Evolutionary conservation across 78 protist species (phyloP).

Genomic region (Dictyostelium purpureum): DNA sequence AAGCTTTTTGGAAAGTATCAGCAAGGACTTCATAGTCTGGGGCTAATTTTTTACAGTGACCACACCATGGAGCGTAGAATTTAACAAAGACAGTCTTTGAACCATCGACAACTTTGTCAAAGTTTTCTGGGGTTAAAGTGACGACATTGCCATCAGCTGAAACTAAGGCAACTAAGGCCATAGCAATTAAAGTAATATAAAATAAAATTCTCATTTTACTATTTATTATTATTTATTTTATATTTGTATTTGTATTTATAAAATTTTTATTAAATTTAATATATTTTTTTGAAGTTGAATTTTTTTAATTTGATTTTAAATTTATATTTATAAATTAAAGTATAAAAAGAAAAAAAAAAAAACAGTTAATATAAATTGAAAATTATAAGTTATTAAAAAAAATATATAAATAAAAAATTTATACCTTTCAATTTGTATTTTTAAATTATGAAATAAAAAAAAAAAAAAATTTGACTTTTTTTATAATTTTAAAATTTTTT

Average conservation of each 20-base stretch:
- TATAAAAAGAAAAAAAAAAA: too few species aligned
- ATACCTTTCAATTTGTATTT: neutral
- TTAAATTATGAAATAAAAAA: neutral
- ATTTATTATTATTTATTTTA: neutral
- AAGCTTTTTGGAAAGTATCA: constrained; percentile 35
- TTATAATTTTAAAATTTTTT: neutral
- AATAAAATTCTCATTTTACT: neutral
- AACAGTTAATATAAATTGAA: too few species aligned
- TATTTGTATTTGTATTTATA: neutral
- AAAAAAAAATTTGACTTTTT: neutral
- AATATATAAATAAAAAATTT: too few species aligned
- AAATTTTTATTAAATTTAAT: neutral
- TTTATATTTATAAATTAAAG: neutral
- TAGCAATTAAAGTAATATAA: constrained; percentile 18
- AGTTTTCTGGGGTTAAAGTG: constrained; percentile 80
- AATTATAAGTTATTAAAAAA: neutral
- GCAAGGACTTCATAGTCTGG: constrained; percentile 89
- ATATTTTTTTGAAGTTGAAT: neutral
- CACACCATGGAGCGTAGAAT: constrained; percentile 90
- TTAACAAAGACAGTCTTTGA: constrained; percentile 83
- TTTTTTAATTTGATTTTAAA: neutral
- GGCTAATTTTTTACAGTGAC: constrained; percentile 88
- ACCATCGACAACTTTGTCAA: constrained; percentile 85
- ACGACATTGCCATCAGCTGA: constrained; percentile 80
- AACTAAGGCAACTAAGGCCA: constrained; percentile 19